These are phyloP conservation scores for Microdochium bolleyi DNA, from an alignment of 2,329 filamentous ascomycete species.

Conservation along the genomic window DNA sequence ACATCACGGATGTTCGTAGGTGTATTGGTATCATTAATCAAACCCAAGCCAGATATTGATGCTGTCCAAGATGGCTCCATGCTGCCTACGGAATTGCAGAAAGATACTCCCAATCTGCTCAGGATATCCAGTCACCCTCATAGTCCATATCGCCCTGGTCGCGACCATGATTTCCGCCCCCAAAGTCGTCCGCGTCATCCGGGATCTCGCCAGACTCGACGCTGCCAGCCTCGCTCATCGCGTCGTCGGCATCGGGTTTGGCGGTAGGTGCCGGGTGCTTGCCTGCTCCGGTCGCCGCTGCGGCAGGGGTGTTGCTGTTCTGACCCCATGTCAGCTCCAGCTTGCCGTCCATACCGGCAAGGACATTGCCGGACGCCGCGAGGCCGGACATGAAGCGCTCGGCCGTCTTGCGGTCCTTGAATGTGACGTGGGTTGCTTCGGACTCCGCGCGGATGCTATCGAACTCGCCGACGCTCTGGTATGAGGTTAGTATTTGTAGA, in stretches of 20 bases:
- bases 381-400: conserved; percentile 59
- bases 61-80: too few species aligned
- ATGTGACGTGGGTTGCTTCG: conserved; percentile 45
- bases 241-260: conserved; percentile 5
- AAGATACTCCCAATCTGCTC: neutral
- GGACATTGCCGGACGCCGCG: conserved; percentile 36
- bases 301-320: conserved; percentile 15
- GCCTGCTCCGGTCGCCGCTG: conserved; percentile 5
- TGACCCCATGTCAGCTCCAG: conserved; percentile 58
- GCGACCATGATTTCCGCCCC: neutral
- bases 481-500: conserved; percentile 14
- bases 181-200: conserved; percentile 2
- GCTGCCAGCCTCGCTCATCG: conserved; percentile 5
- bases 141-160: conserved; percentile 25
- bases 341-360: conserved; percentile 54
- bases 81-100: too few species aligned
- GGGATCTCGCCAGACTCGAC: conserved; percentile 19
- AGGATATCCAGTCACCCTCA: conserved; percentile 17
- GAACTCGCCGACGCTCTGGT: conserved; percentile 54
- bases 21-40: too few species aligned
- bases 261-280: conserved; percentile 8
- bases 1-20: too few species aligned
- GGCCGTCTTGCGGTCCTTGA: conserved; percentile 61
- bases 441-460: conserved; percentile 44
- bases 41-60: too few species aligned